Base-by-base conservation (phyloP, 768 basidiomycete species). In the Phaeolepiota aurea region DNA sequence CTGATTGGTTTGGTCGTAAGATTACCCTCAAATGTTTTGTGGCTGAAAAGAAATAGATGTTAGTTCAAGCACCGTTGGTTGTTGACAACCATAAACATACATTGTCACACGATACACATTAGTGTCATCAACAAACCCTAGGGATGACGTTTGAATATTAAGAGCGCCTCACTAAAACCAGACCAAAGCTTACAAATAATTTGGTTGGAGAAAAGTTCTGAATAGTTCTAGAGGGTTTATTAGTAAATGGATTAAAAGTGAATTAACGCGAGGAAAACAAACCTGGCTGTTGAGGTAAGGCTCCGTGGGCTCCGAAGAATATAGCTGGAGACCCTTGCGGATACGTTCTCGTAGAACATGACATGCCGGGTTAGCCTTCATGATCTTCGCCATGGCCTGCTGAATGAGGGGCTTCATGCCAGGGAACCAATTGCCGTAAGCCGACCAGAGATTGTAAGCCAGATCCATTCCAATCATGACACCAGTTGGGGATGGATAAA, bases 1-100 rank as follows among this genome's bases (percentile, higher is more conserved):
- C 84, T 97, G 68, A 99, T 96, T 4, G 94, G 96, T 62, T 98
- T 98, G 13, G 96, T 98, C 5, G 94, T 98, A 77, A 98, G 77
- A 66, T 99, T 99, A 56, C 96, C 96, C 66, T 99, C 96, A 63
- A 99, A 98, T 4, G 96, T 99, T 74, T 97, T 97, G 72, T 99
- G 96, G 57, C 81, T 83, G 39, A 37, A 45, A 49, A 52, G 7
- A 15, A 47, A 37, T 37, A 12, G 43, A n/a, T n/a, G n/a, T n/a
- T n/a, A n/a, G n/a, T n/a, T n/a, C n/a, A n/a, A n/a, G n/a, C n/a
- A n/a, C n/a, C n/a, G n/a, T n/a, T n/a, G n/a, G n/a, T n/a, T n/a
- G n/a, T n/a, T n/a, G n/a, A n/a, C n/a, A n/a, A n/a, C n/a, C n/a
- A n/a, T 19, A 34, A 20, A 33, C 73, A 44, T 55, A 79, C 77